A percentile compares a stretch with the other conserved stretches of the same genome.
phyloP scores from a whole-genome alignment of 2,329 filamentous ascomycete species.

The Teratosphaeria gauchensis region DNA sequence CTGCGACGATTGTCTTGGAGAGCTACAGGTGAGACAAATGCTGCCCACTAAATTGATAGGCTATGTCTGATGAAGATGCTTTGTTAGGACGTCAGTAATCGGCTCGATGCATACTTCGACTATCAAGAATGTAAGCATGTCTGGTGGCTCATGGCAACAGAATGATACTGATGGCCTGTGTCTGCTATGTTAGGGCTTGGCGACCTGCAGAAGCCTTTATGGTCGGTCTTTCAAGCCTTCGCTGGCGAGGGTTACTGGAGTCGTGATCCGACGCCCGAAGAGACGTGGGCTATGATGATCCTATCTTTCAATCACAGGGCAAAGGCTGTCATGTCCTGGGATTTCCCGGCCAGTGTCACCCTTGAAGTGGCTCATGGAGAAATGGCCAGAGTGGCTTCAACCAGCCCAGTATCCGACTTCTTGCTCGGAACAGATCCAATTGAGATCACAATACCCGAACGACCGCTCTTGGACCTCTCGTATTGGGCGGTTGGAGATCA shows the following conservation, averaged over 20 bases:
- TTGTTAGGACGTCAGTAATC: slow-evolving; percentile 37
- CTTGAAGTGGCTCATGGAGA: slow-evolving; percentile 25
- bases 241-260: slow-evolving; percentile 39
- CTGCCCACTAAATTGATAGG: not conserved
- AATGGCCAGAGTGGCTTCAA: slow-evolving; percentile 33
- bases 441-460: slow-evolving; percentile 5
- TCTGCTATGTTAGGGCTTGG: slow-evolving; percentile 23
- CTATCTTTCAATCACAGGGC: slow-evolving; percentile 41
- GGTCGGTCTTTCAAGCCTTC: slow-evolving; percentile 44
- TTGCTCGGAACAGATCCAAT: slow-evolving; percentile 28
- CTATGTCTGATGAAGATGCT: not conserved
- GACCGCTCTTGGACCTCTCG: slow-evolving; percentile 12
- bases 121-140: slow-evolving; percentile 27
- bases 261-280: slow-evolving; percentile 35
- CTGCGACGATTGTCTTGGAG: slow-evolving; percentile 50
- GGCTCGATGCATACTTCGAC: slow-evolving; percentile 32
- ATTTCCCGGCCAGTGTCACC: slow-evolving; percentile 33
- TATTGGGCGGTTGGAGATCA: slow-evolving; percentile 12
- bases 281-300: slow-evolving; percentile 40
- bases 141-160: not conserved
- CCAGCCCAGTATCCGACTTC: slow-evolving; percentile 24
- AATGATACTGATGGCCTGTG: not conserved
- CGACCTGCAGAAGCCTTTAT: slow-evolving; percentile 33
- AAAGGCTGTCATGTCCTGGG: slow-evolving; percentile 42
- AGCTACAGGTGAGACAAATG: slow-evolving; percentile 25